These are phyloP conservation scores for Arabidopsis hybrid DNA, from an alignment of 441 rosid genomes.

Conservation along the genomic window DNA sequence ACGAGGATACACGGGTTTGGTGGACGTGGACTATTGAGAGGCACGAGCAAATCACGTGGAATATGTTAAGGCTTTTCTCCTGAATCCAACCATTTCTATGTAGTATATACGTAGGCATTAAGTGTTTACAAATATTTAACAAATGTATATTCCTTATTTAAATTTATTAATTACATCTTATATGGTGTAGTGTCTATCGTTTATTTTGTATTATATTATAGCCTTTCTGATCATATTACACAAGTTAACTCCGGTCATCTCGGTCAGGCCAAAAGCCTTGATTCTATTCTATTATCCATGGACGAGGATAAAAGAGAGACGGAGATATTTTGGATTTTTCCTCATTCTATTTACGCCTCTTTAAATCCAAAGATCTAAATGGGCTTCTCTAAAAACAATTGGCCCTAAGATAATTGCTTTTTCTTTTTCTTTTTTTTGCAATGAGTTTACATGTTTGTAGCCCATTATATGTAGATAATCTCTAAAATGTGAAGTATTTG, in stretches of 20 bases:
- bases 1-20: slow-evolving; percentile 22
- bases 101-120: slow-evolving; percentile 17
- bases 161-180: not conserved
- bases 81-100: slow-evolving; percentile 8
- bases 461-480: too few relatives aligned
- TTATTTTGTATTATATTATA: not conserved
- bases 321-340: not conserved
- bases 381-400: not conserved
- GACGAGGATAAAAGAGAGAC: not conserved
- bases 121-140: slow-evolving; percentile 1
- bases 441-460: too few relatives aligned
- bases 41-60: slow-evolving; percentile 33
- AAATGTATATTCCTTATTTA: not conserved
- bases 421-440: too few relatives aligned
- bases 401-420: not conserved
- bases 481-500: too few relatives aligned
- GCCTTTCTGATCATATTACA: not conserved
- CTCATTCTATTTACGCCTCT: not conserved
- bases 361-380: not conserved
- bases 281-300: slow-evolving; percentile 3
- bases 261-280: not conserved
- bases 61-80: slow-evolving; percentile 3
- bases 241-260: slow-evolving; percentile 28
- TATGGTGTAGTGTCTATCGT: slow-evolving; percentile 1
- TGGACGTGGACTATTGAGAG: slow-evolving; percentile 6